phyloP scores from a whole-genome alignment of 306 rosid species.

The Vigna mungo region DNA sequence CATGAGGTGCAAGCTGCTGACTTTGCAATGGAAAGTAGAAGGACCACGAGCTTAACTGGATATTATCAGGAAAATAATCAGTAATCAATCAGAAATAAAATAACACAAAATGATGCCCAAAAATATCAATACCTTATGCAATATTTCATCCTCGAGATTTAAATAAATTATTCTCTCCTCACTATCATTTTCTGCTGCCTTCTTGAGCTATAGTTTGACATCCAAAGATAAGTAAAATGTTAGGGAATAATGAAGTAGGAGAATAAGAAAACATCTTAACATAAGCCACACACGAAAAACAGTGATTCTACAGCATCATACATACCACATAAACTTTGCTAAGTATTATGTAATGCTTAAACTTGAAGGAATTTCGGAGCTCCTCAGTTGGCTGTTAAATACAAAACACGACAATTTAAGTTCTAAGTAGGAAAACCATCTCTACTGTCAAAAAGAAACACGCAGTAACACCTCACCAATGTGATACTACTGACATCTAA shows the following conservation, averaged over 20 bases:
- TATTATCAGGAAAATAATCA: conserved; percentile 46
- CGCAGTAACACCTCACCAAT: conserved; percentile 39
- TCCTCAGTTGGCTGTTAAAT: conserved; percentile 75
- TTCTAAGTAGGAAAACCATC: conserved; percentile 25
- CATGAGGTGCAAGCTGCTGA: conserved; percentile 59
- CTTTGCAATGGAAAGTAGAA: conserved; percentile 65
- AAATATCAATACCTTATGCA: conserved; percentile 69
- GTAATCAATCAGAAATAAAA: conserved; percentile 28
- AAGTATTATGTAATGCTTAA: conserved; percentile 61
- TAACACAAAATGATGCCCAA: background rate
- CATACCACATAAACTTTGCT: conserved; percentile 78
- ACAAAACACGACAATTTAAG: conserved; percentile 44
- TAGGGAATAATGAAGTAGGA: conserved; percentile 12
- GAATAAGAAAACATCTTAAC: conserved; percentile 25
- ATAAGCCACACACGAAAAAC: conserved; percentile 15
- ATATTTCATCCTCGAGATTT: conserved; percentile 87
- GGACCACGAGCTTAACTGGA: conserved; percentile 83
- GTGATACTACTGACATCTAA: conserved; percentile 52
- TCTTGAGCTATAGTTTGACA: conserved; percentile 60
- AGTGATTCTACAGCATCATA: conserved; percentile 43
- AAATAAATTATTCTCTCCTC: conserved; percentile 62
- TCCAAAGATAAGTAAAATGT: conserved; percentile 27
- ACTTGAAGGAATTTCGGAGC: conserved; percentile 70
- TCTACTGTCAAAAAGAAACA: conserved; percentile 12
- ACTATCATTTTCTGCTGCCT: conserved; percentile 46